These are phyloP conservation scores for Penicillium alfredii DNA, from an alignment of 495 filamentous ascomycete genomes.

Conservation along the genomic window DNA sequence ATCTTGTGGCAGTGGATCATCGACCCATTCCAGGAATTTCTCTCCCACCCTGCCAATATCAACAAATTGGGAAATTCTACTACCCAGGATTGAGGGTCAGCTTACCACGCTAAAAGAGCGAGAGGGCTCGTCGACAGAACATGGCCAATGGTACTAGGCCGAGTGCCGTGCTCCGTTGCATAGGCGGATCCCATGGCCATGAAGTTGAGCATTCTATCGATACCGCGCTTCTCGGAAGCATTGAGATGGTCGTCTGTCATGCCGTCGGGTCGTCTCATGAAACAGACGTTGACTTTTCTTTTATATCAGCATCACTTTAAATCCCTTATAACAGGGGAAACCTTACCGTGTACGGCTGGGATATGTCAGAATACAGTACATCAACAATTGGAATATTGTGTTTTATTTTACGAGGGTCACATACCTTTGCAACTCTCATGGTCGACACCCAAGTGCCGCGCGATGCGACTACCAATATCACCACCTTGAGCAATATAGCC, in stretches of 20 bases:
- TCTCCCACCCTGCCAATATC: constrained; percentile 51
- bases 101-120: constrained; percentile 59
- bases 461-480: constrained; percentile 55
- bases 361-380: constrained; percentile 4
- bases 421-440: constrained; percentile 42
- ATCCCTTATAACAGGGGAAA: not conserved
- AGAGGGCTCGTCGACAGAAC: constrained; percentile 53
- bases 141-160: constrained; percentile 56
- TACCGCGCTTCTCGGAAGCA: constrained; percentile 28
- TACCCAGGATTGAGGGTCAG: no score
- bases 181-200: constrained; percentile 43
- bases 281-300: constrained; percentile 27
- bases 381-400: no score
- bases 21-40: constrained; percentile 61
- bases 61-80: not conserved
- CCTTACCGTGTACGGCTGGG: constrained; percentile 32
- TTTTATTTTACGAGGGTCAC: constrained; percentile 1
- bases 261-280: constrained; percentile 51
- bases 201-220: constrained; percentile 33
- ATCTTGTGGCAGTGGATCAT: constrained; percentile 45
- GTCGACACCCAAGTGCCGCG: constrained; percentile 35
- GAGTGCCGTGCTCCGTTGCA: constrained; percentile 51
- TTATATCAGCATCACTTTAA: constrained; percentile 2
- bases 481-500: constrained; percentile 64
- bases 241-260: constrained; percentile 45